A percentile compares a stretch with the other conserved stretches of the same genome.
Conservation (phyloP, 2,329 filamentous ascomycete species). For the Scedosporium dehoogii region DNA sequence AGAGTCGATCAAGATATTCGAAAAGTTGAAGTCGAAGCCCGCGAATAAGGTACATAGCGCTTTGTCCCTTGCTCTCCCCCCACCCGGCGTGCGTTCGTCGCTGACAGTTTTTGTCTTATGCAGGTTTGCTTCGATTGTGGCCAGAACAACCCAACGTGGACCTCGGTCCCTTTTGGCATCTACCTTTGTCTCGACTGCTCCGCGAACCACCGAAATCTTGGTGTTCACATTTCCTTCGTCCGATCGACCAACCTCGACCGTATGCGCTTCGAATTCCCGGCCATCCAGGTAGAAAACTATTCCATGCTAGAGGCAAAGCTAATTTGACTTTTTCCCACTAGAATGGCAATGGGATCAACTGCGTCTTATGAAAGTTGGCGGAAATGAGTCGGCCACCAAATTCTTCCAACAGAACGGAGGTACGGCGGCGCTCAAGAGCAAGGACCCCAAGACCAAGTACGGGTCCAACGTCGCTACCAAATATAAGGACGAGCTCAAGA, state of each 20-base stretch:
- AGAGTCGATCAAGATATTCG: slow-evolving; percentile 94
- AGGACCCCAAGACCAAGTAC: slow-evolving; percentile 95
- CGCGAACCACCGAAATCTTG: slow-evolving; percentile 91
- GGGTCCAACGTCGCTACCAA: slow-evolving; percentile 86
- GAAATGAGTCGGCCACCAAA: slow-evolving; percentile 95
- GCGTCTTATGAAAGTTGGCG: slow-evolving; percentile 94
- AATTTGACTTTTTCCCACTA: slow-evolving; percentile 22
- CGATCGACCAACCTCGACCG: slow-evolving; percentile 96
- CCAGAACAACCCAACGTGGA: slow-evolving; percentile 97
- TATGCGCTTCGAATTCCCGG: slow-evolving; percentile 39
- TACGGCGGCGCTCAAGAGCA: slow-evolving; percentile 86
- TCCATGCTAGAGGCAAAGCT: background rate
- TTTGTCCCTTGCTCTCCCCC: slow-evolving; percentile 11
- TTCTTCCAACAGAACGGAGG: slow-evolving; percentile 97
- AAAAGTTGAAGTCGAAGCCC: slow-evolving; percentile 88
- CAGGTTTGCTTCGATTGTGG: slow-evolving; percentile 98
- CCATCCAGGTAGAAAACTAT: no score
- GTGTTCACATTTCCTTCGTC: slow-evolving; percentile 98
- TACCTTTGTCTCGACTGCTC: slow-evolving; percentile 98
- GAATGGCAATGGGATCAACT: slow-evolving; percentile 99
- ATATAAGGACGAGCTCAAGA: slow-evolving; percentile 95
- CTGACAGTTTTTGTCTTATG: background rate
- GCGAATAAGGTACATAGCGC: slow-evolving; percentile 72
- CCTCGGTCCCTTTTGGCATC: slow-evolving; percentile 91
- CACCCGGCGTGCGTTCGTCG: background rate